Evolutionary conservation across 768 basidiomycete genomes (phyloP).

Genomic region (Ramaria sp.): DNA sequence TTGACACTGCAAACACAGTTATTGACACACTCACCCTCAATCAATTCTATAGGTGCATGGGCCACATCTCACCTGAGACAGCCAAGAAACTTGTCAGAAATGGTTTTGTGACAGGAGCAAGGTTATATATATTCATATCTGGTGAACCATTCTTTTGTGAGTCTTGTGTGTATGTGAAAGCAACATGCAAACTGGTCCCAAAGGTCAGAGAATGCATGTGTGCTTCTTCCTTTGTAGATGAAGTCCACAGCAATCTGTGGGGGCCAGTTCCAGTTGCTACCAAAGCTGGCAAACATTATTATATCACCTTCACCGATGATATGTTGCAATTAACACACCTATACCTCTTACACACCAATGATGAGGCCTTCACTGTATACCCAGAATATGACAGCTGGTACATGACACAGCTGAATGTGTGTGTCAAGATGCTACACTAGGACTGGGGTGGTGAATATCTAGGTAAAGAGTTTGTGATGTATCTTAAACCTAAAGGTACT

Average conservation of each 20-base stretch:
- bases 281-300: slow-evolving; percentile 15
- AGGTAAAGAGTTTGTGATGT: slow-evolving; percentile 21
- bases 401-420: slow-evolving; percentile 20
- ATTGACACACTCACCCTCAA: too few relatives aligned
- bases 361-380: slow-evolving; percentile 21
- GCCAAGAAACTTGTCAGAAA: too few relatives aligned
- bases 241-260: slow-evolving; percentile 1
- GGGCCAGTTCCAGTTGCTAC: slow-evolving; percentile 12
- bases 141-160: too few relatives aligned
- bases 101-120: too few relatives aligned
- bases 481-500: slow-evolving; percentile 28
- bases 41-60: too few relatives aligned
- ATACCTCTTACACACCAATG: slow-evolving; percentile 2
- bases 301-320: slow-evolving; percentile 12
- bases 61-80: too few relatives aligned
- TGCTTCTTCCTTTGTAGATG: slow-evolving; percentile 17
- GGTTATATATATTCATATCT: too few relatives aligned
- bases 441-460: too few relatives aligned
- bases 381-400: slow-evolving; percentile 23
- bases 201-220: too few relatives aligned
- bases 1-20: too few relatives aligned
- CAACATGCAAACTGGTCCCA: too few relatives aligned
- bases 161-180: too few relatives aligned
- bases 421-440: slow-evolving; percentile 26
- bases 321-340: slow-evolving; percentile 1